Conservation (phyloP, 2,329 filamentous ascomycete species). For the Talaromyces sp. region DNA sequence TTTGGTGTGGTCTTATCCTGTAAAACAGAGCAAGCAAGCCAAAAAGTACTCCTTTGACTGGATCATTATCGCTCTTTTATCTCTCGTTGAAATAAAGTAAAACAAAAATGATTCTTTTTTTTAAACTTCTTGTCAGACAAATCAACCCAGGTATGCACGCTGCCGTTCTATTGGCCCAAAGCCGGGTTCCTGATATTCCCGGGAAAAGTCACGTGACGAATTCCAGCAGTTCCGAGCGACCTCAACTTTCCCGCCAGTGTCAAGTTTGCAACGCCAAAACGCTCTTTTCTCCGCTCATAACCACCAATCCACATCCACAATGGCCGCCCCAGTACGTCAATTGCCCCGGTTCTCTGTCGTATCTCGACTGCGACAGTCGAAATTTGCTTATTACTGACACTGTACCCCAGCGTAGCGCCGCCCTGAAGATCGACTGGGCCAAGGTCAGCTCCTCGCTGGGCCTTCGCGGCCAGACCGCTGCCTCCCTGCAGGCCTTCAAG, state of each 20-base stretch:
- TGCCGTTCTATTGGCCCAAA: not conserved
- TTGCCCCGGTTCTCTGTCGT: not conserved
- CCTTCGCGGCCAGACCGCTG: constrained; percentile 89
- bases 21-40: not conserved
- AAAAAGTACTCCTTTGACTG: not conserved
- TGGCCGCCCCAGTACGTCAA: constrained; percentile 27
- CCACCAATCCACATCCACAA: constrained; percentile 13
- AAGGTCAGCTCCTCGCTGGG: constrained; percentile 91
- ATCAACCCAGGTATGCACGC: not conserved
- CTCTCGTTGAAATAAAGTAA: not conserved
- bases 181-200: constrained; percentile 4
- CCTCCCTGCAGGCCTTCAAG: constrained; percentile 93
- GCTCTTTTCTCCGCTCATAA: constrained; percentile 13
- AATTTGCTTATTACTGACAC: constrained; percentile 16
- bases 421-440: constrained; percentile 98
- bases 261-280: constrained; percentile 12
- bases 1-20: not conserved
- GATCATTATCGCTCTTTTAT: not conserved
- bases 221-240: constrained; percentile 1
- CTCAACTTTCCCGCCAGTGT: constrained; percentile 9
- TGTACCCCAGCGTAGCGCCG: constrained; percentile 76
- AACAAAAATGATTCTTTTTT: not conserved
- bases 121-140: not conserved
- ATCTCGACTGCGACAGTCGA: not conserved
- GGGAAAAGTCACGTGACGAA: constrained; percentile 7